Percentiles rank a stretch among this genome's conserved stretches.
Evolutionary conservation across 208 protist genomes (phyloP).

Genomic region (Herpetomonas tarakana): DNA sequence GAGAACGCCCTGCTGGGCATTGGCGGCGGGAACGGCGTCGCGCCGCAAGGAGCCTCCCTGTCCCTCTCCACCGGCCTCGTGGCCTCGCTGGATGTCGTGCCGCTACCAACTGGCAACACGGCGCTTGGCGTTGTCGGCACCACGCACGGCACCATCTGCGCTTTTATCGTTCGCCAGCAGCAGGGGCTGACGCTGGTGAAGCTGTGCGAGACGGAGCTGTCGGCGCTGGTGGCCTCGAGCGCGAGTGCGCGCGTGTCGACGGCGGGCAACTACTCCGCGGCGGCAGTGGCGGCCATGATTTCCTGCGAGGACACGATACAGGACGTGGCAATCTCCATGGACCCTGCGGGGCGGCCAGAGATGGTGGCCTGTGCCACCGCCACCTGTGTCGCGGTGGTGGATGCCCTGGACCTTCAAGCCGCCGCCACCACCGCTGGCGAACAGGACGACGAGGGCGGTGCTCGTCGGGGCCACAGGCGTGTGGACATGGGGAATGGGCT

Average conservation of each 20-base stretch:
- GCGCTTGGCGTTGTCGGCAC: constrained; percentile 62
- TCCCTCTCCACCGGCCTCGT: constrained; percentile 19
- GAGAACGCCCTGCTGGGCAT: not conserved
- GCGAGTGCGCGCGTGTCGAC: constrained; percentile 22
- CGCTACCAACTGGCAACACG: constrained; percentile 32
- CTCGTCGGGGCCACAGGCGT: not conserved
- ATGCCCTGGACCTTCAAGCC: constrained; percentile 25
- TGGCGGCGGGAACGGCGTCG: not conserved
- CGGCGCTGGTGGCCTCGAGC: constrained; percentile 21
- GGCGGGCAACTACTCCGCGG: not conserved
- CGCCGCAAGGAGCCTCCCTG: constrained; percentile 9
- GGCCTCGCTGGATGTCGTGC: constrained; percentile 28
- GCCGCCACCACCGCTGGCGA: not conserved
- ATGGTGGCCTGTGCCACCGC: constrained; percentile 51
- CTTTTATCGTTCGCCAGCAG: constrained; percentile 29
- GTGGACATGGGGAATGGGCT: not conserved
- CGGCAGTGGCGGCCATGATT: constrained; percentile 6
- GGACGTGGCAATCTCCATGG: constrained; percentile 49
- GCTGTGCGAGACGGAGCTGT: constrained; percentile 24
- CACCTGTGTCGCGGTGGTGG: constrained; percentile 36
- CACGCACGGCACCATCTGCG: constrained; percentile 34
- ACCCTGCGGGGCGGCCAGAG: constrained; percentile 59
- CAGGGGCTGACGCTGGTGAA: constrained; percentile 17
- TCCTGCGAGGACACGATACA: constrained; percentile 24
- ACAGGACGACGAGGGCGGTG: constrained; percentile 6